phyloP scores from a whole-genome alignment of 2,329 filamentous ascomycete species.

The Emmonsiellopsis sp. region DNA sequence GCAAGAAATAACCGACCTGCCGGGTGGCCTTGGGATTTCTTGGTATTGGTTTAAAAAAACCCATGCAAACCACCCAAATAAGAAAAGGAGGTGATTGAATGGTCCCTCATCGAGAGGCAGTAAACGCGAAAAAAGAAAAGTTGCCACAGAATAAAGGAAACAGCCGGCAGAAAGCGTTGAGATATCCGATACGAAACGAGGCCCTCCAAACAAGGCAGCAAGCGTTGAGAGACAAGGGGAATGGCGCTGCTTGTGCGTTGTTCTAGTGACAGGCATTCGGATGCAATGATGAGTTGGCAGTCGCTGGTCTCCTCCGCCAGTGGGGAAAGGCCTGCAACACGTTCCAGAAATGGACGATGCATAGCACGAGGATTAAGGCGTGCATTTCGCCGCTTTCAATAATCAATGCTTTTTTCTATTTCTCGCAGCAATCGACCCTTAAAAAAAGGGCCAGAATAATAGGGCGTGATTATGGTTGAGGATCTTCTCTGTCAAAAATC shows the following conservation, averaged over 20 bases:
- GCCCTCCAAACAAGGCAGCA: neutral
- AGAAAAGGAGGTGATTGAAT: neutral
- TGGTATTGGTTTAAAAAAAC: neutral
- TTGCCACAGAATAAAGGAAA: neutral
- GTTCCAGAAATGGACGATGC: conserved; percentile 29
- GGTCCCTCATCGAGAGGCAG: neutral
- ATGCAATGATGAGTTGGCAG: conserved; percentile 75
- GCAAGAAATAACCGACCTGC: neutral
- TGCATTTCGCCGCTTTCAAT: conserved; percentile 3
- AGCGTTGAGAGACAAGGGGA: neutral
- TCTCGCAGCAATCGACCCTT: neutral
- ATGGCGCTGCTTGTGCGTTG: conserved; percentile 9
- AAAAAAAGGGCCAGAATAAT: conserved; percentile 1
- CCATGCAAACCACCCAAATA: neutral
- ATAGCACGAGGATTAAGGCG: conserved; percentile 6
- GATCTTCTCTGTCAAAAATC: neutral
- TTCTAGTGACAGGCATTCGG: conserved; percentile 34
- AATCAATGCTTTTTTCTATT: neutral
- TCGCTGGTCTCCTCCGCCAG: conserved; percentile 49
- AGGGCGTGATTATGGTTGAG: neutral
- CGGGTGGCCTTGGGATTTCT: neutral
- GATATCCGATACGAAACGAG: conserved; percentile 1
- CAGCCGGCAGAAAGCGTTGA: too few species aligned
- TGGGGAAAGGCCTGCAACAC: conserved; percentile 40
- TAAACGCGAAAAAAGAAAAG: neutral